A percentile compares a stretch with the other conserved stretches of the same genome.
Conservation (phyloP, 352 stramenopile species). For the Thraustotheca clavata region DNA sequence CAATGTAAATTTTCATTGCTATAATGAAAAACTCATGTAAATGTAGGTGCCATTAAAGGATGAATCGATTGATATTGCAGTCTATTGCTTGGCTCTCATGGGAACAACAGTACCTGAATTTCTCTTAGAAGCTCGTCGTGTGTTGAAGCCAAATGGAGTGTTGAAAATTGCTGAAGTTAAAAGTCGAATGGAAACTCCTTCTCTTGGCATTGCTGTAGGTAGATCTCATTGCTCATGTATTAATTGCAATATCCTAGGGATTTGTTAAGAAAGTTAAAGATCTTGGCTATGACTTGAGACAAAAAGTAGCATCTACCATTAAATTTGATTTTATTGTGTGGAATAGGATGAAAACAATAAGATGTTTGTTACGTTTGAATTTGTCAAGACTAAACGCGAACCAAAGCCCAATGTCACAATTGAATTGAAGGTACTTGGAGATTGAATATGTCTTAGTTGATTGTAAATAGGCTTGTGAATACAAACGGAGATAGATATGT, state of each 20-base stretch:
- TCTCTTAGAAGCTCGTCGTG: slow-evolving; percentile 91
- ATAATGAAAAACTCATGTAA: slow-evolving; percentile 21
- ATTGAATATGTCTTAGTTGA: not conserved
- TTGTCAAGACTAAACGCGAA: slow-evolving; percentile 46
- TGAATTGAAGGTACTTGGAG: slow-evolving; percentile 40
- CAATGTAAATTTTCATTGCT: slow-evolving; percentile 29
- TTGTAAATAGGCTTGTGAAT: slow-evolving; percentile 80
- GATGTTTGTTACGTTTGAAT: slow-evolving; percentile 83
- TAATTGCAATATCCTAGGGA: slow-evolving; percentile 22
- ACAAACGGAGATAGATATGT: slow-evolving; percentile 73
- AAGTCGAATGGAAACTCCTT: slow-evolving; percentile 68
- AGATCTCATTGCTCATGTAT: not conserved
- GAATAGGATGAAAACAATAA: slow-evolving; percentile 61
- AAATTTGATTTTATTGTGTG: not conserved
- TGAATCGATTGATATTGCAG: slow-evolving; percentile 88
- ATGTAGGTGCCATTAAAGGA: slow-evolving; percentile 87
- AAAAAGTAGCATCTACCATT: slow-evolving; percentile 25
- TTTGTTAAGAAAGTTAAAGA: slow-evolving; percentile 51
- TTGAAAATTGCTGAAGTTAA: slow-evolving; percentile 84
- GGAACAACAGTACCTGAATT: slow-evolving; percentile 96
- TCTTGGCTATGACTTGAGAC: slow-evolving; percentile 61
- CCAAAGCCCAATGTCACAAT: slow-evolving; percentile 43
- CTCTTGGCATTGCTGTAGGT: slow-evolving; percentile 37
- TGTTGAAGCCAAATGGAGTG: slow-evolving; percentile 89
- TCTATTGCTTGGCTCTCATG: slow-evolving; percentile 99